Base-by-base conservation (phyloP, 768 basidiomycete species). In the Polyporus arcularius region DNA sequence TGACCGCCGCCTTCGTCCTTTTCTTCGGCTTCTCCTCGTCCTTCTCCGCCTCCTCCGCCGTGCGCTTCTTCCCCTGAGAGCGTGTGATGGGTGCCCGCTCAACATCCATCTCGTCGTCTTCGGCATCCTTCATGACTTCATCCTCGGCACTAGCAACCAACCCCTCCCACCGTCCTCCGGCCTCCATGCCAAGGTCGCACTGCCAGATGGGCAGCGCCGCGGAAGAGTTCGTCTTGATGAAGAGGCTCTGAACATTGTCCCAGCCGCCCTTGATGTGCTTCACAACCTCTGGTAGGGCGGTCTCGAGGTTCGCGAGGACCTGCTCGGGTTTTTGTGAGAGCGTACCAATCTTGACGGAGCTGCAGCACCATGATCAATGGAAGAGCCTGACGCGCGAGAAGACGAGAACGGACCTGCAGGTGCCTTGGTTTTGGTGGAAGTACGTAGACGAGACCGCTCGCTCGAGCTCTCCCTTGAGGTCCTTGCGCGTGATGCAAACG, bases 351-450 rank as follows among this genome's bases (percentile, higher is more conserved):
- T 95, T 95, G 63, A 98, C 83, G 32, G 95, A 88, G 30, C 94
- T 96, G 67, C 43, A 40, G 42, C 48, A 50, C 30, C 32, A 18
- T 42, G 43, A 40, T 52, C 51, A 42, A 26, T 58, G 35, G 16
- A 1, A 28, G 2, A 57, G 48, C 16, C 16, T 38, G 30, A 16
- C 5, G 35, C 35, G 45, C 51, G 28, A 32, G 39, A 32, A 26
- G 47, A 16, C 42, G 18, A 28, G 16, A 7, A 84, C 94, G 53
- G 78, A 96, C 92, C 88, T 86, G 84, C 90, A 93, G 6, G 94
- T 97, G 12, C 97, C 97, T 64, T 85, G 86, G 57, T 95, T 94
- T 75, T 95, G 92, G 73, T 95, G 91, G 88, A 97, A 92, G 74
- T 97, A 97, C 2, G 96, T 96, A 11, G 95, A 94, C 4, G 88